phyloP scores from a whole-genome alignment of 2,329 filamentous ascomycete genomes.

The Diatrype stigma region DNA sequence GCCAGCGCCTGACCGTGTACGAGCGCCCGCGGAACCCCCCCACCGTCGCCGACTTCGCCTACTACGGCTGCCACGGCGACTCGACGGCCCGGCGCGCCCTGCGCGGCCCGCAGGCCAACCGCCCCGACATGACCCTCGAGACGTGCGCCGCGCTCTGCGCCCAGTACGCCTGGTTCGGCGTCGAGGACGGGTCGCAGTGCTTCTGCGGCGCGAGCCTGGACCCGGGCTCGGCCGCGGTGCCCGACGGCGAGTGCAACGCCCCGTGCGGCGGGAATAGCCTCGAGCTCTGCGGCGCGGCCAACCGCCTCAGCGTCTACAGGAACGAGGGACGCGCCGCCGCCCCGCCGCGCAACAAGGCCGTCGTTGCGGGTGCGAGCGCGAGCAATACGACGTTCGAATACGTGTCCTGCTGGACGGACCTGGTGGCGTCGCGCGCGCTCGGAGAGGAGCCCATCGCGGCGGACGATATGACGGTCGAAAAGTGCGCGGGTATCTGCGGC shows the following conservation, averaged over 20 bases:
- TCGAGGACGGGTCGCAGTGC: conserved; percentile 33
- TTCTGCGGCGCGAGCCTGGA: conserved; percentile 22
- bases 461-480: conserved; percentile 32
- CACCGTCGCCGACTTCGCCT: conserved; percentile 15
- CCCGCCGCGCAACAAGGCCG: conserved; percentile 11
- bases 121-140: conserved; percentile 33
- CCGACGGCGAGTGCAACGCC: conserved; percentile 14
- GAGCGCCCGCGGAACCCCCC: background rate
- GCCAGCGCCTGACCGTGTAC: conserved; percentile 20
- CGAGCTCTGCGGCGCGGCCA: conserved; percentile 19
- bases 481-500: conserved; percentile 22
- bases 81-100: conserved; percentile 7
- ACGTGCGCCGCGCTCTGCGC: conserved; percentile 28
- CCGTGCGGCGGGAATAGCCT: conserved; percentile 17
- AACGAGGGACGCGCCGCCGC: conserved; percentile 10
- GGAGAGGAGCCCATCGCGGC: conserved; percentile 8
- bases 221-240: conserved; percentile 5
- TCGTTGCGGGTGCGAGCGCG: conserved; percentile 6
- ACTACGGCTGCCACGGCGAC: conserved; percentile 15
- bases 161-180: conserved; percentile 32
- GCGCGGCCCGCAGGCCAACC: conserved; percentile 7
- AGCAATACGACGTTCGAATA: conserved; percentile 1
- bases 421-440: background rate
- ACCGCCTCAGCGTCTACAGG: conserved; percentile 14
- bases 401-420: conserved; percentile 7